These are phyloP conservation scores for Solanum phureja DNA, from an alignment of 257 asterid genomes.

Conservation along the genomic window DNA sequence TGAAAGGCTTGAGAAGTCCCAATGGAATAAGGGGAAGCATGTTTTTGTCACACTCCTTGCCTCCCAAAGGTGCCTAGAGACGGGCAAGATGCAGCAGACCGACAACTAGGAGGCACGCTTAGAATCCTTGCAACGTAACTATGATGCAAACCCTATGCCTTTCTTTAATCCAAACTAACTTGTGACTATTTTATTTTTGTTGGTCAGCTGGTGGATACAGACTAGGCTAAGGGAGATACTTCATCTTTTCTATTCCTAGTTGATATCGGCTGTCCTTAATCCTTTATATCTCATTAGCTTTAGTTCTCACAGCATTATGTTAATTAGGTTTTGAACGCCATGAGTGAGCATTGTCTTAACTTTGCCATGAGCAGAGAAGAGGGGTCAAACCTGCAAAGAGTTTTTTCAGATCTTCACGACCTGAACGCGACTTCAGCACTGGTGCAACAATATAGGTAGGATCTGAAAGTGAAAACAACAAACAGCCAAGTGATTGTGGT, in stretches of 20 bases:
- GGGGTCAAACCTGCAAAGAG: constrained; percentile 66
- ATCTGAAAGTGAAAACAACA: constrained; percentile 32
- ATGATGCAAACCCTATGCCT: not conserved
- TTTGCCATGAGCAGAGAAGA: not conserved
- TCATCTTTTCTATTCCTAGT: not conserved
- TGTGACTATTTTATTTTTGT: not conserved
- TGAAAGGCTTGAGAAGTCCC: not conserved
- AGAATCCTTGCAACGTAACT: not conserved
- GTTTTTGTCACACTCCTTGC: constrained; percentile 6
- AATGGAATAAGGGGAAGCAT: constrained; percentile 4
- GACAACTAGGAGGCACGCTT: not conserved
- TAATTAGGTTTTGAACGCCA: not conserved
- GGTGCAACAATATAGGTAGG: constrained; percentile 87
- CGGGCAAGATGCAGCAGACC: not conserved
- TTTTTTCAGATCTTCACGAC: constrained; percentile 76
- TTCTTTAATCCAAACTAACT: not conserved
- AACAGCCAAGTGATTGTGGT: not conserved
- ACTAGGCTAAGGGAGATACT: not conserved
- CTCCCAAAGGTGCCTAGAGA: constrained; percentile 6
- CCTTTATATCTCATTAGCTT: not conserved
- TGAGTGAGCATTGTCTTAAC: not conserved
- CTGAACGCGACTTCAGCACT: constrained; percentile 59
- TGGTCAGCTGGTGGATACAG: not conserved
- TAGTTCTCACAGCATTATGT: not conserved
- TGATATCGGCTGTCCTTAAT: not conserved